phyloP scores from a whole-genome alignment of 495 filamentous ascomycete genomes.

The Penicillium taxi region DNA sequence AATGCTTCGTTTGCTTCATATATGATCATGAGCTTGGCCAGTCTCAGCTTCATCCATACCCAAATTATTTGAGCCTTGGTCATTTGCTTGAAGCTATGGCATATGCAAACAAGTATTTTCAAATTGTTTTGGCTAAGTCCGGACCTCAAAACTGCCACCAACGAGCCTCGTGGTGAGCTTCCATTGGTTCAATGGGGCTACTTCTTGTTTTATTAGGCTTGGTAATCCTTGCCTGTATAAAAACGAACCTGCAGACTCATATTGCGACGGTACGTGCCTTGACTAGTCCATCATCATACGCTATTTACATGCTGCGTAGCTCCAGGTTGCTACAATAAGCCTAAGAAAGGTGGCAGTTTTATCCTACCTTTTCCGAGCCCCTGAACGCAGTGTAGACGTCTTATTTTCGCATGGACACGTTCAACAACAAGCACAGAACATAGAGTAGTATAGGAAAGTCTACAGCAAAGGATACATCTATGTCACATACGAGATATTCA shows the following conservation, averaged over 20 bases:
- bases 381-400: not conserved
- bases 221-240: constrained; percentile 7
- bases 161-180: constrained; percentile 7
- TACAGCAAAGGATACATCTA: no score
- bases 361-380: constrained; percentile 4
- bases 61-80: constrained; percentile 6
- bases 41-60: constrained; percentile 4
- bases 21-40: constrained; percentile 3
- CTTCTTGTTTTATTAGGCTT: constrained; percentile 7
- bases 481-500: not conserved
- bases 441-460: constrained; percentile 2
- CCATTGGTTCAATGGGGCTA: constrained; percentile 5
- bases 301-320: constrained; percentile 5
- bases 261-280: constrained; percentile 6
- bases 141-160: constrained; percentile 5
- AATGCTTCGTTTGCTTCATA: constrained; percentile 6
- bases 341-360: constrained; percentile 6
- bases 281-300: constrained; percentile 4
- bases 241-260: constrained; percentile 5
- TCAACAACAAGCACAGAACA: constrained; percentile 5
- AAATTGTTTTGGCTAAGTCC: constrained; percentile 5
- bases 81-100: constrained; percentile 5
- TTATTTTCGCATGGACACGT: constrained; percentile 7
- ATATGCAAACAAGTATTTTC: constrained; percentile 5
- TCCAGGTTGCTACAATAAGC: constrained; percentile 5